A percentile compares a stretch with the other conserved stretches of the same genome.
phyloP scores from a whole-genome alignment of 2,329 filamentous ascomycete species.

The Colletotrichum zoysiae region DNA sequence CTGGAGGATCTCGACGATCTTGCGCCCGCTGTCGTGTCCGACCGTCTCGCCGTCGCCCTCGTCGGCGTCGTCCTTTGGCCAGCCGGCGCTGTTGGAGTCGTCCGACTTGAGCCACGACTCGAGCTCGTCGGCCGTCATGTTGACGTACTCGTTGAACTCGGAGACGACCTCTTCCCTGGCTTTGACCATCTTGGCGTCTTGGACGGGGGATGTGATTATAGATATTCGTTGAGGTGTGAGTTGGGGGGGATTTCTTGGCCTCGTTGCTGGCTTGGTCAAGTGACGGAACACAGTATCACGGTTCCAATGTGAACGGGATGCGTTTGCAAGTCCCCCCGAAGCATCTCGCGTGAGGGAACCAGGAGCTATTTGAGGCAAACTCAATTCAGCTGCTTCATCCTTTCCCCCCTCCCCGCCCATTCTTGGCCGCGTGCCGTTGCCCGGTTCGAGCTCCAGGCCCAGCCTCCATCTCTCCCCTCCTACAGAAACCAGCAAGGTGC shows the following conservation, averaged over 20 bases:
- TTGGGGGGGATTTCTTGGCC: background rate
- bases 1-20: slow-evolving; percentile 73
- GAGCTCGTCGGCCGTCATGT: slow-evolving; percentile 73
- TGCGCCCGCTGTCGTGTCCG: slow-evolving; percentile 73
- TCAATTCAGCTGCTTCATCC: slow-evolving; percentile 21
- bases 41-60: slow-evolving; percentile 70
- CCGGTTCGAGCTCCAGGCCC: slow-evolving; percentile 1
- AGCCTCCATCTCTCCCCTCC: slow-evolving; percentile 3
- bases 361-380: slow-evolving; percentile 38
- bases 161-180: slow-evolving; percentile 52
- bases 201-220: background rate
- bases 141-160: slow-evolving; percentile 76
- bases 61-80: slow-evolving; percentile 67
- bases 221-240: background rate
- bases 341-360: background rate
- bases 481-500: slow-evolving; percentile 1
- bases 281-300: background rate
- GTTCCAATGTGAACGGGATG: background rate
- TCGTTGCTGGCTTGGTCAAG: background rate
- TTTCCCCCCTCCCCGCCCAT: background rate
- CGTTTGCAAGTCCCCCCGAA: too few relatives aligned
- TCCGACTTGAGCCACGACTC: slow-evolving; percentile 71
- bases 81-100: slow-evolving; percentile 70
- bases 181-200: slow-evolving; percentile 43
- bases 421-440: background rate